Conservation (phyloP, 2,329 filamentous ascomycete genomes). For the Diaporthe ampelina region DNA sequence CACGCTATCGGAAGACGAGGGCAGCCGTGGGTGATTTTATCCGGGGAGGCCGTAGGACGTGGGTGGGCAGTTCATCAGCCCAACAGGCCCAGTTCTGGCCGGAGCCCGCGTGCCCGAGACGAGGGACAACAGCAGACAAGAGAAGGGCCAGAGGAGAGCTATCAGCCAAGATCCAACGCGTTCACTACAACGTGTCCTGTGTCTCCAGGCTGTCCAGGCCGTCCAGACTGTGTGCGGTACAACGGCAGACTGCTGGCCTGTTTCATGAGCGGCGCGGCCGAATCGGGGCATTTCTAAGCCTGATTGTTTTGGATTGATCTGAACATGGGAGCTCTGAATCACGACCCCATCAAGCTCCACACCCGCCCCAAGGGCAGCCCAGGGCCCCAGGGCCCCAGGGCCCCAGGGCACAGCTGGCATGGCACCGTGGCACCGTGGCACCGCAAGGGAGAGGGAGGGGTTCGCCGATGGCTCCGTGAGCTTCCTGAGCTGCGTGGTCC, state of each 20-base stretch:
- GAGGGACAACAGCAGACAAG: conserved; percentile 8
- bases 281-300: conserved; percentile 28
- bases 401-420: conserved; percentile 14
- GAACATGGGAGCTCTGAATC: conserved; percentile 34
- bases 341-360: conserved; percentile 28
- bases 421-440: not conserved
- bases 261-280: conserved; percentile 32
- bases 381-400: not conserved
- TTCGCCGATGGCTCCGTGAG: conserved; percentile 22
- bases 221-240: not conserved
- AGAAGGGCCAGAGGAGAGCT: not conserved
- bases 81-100: not conserved
- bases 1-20: not conserved
- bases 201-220: not conserved
- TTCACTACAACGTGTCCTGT: conserved; percentile 29
- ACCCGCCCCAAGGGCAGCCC: not conserved
- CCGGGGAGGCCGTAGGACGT: conserved; percentile 34
- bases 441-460: not conserved
- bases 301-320: conserved; percentile 35
- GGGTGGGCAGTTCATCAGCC: conserved; percentile 32
- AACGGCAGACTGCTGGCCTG: not conserved
- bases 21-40: conserved; percentile 9
- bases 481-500: not conserved
- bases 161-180: conserved; percentile 7
- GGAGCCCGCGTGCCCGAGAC: conserved; percentile 21